Base-by-base conservation (phyloP, 305 asterid species). In the Fraxinus dipetala region DNA sequence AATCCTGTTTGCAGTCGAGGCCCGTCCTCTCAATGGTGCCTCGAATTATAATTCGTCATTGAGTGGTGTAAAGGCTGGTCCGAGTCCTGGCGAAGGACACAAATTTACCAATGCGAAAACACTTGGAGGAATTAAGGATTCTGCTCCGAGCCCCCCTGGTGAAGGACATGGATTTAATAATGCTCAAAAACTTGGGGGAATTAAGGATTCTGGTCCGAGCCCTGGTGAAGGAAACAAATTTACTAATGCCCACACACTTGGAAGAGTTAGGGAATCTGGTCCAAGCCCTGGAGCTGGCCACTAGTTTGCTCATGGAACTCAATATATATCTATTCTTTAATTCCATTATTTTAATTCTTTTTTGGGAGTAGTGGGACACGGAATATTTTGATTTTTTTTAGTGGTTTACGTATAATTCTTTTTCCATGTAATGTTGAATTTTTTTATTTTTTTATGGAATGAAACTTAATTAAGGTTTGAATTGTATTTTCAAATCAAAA, bases 101-200 rank as follows among this genome's bases (percentile, higher is more conserved):
- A 79, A 20, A 8, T 28, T 3, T 0, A 13, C 32, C 26, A 72
- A 70, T 10, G 65, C 36, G 1, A 22, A 45, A 20, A 78, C 77
- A 1, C 76, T 86, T 1, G 86, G 73, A 8, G 83, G 79, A 8
- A 30, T 83, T 9, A 80, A 85, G 83, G 75, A 81, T 7, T 82
- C 84, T 1, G 89, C 87, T 1, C 89, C 89, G 4, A 87, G 88
- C n/a, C 83, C 85, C 16, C 72, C 74, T 1, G 54, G 78, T 0
- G 79, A 51, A 2, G 88, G 83, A 14, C 81, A 85, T 34, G 63
- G 0, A 16, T 31, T 26, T 20, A 14, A 3, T 1, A 63, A 59
- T 18, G 69, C 30, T 0, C 1, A 59, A 6, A 6, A 30, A 20
- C 69, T 59, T 20, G 69, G 30, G 0, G 69, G 69, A 20, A 7